A percentile compares a stretch with the other conserved stretches of the same genome.
phyloP scores from a whole-genome alignment of 345 rosid species.

The Gossypium thurberi region DNA sequence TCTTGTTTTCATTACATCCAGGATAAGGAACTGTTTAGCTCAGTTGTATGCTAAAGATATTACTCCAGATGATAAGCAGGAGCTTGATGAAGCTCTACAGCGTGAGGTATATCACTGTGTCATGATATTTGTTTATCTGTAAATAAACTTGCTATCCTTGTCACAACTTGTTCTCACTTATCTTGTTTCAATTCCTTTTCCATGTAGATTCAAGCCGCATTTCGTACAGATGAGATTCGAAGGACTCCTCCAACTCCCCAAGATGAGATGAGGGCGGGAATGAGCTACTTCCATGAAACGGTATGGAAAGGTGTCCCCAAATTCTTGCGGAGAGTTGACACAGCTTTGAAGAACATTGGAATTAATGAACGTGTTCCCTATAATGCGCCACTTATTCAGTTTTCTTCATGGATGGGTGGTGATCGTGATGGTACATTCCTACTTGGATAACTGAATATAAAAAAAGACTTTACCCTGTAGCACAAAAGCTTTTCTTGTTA shows the following conservation, averaged over 20 bases:
- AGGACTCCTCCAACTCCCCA: slow-evolving; percentile 98
- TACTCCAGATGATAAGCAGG: slow-evolving; percentile 97
- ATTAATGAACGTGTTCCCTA: slow-evolving; percentile 90
- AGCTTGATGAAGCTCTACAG: slow-evolving; percentile 93
- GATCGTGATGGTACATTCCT: slow-evolving; percentile 86
- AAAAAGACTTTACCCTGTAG: not conserved
- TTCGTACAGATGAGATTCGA: slow-evolving; percentile 98
- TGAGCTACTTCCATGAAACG: slow-evolving; percentile 99
- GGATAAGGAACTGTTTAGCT: slow-evolving; percentile 84
- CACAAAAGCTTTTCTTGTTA: not conserved
- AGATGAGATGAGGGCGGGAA: slow-evolving; percentile 99
- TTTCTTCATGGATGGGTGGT: slow-evolving; percentile 99
- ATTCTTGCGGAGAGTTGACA: slow-evolving; percentile 96
- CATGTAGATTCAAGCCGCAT: slow-evolving; percentile 96
- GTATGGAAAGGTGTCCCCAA: slow-evolving; percentile 99
- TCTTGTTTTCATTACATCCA: slow-evolving; percentile 19
- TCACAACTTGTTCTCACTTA: not conserved
- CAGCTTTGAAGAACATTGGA: slow-evolving; percentile 94
- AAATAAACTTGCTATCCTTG: not conserved
- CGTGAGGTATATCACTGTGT: slow-evolving; percentile 53
- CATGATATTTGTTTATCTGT: not conserved
- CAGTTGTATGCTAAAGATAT: slow-evolving; percentile 89
- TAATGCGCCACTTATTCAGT: slow-evolving; percentile 96
- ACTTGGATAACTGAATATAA: not conserved
- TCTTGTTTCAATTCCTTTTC: not conserved